A percentile compares a stretch with the other conserved stretches of the same genome.
Conservation (phyloP, 2,329 filamentous ascomycete genomes). For the Drechslera avenae region DNA sequence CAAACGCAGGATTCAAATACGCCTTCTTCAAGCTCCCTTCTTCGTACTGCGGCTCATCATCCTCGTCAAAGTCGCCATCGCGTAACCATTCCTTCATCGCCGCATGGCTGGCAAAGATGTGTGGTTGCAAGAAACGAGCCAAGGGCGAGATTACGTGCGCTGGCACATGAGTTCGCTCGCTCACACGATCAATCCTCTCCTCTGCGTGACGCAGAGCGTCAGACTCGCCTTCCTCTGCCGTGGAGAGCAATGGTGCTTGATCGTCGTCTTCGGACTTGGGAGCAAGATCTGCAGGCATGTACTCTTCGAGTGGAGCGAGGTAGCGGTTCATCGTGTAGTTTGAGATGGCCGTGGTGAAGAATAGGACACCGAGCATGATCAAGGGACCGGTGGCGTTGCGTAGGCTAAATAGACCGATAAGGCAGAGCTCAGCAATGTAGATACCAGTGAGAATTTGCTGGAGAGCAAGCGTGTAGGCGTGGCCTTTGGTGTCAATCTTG, state of each 20-base stretch:
- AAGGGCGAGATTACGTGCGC: constrained; percentile 33
- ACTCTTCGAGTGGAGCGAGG: constrained; percentile 44
- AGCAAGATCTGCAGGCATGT: constrained; percentile 41
- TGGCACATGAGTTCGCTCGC: constrained; percentile 31
- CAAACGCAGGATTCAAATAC: constrained; percentile 44
- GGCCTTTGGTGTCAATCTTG: constrained; percentile 82
- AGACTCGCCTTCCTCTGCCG: constrained; percentile 40
- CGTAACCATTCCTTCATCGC: constrained; percentile 44
- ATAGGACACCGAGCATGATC: constrained; percentile 39
- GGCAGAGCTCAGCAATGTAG: constrained; percentile 80
- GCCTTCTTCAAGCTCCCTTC: constrained; percentile 43
- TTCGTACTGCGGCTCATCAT: constrained; percentile 40
- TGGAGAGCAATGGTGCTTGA: constrained; percentile 36
- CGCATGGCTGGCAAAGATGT: constrained; percentile 41
- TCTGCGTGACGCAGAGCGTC: constrained; percentile 24
- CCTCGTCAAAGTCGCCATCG: constrained; percentile 39
- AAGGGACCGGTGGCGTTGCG: constrained; percentile 41
- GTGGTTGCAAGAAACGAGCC: constrained; percentile 44
- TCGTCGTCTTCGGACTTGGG: constrained; percentile 32
- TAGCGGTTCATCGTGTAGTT: constrained; percentile 43
- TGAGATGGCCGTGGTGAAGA: constrained; percentile 41
- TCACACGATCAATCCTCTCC: constrained; percentile 35
- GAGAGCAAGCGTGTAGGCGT: constrained; percentile 84
- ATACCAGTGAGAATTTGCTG: constrained; percentile 84
- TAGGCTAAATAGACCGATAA: constrained; percentile 78